Percentiles rank a stretch among this genome's conserved stretches.
These are phyloP conservation scores for Salvia sclarea DNA, from an alignment of 305 asterid genomes.

Conservation along the genomic window DNA sequence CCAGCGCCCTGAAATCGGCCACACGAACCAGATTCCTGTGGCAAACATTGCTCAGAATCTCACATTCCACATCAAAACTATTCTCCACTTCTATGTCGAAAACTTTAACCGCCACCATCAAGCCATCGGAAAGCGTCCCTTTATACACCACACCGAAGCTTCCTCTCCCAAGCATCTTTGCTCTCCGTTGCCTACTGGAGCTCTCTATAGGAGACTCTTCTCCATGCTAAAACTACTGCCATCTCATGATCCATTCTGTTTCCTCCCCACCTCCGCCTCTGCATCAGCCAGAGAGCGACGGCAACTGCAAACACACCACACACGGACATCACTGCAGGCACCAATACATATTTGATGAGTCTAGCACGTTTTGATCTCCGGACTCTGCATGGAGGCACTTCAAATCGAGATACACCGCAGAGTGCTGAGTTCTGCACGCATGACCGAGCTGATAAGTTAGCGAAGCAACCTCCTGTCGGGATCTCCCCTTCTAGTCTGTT, in stretches of 20 bases:
- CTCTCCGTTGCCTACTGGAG: slow-evolving; percentile 32
- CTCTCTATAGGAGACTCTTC: slow-evolving; percentile 37
- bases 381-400: slow-evolving; percentile 22
- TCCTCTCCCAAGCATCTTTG: slow-evolving; percentile 42
- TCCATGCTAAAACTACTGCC: slow-evolving; percentile 1
- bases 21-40: slow-evolving; percentile 33
- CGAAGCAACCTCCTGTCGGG: slow-evolving; percentile 22
- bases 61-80: slow-evolving; percentile 40
- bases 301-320: too few relatives aligned
- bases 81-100: slow-evolving; percentile 28
- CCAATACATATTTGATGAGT: slow-evolving; percentile 6
- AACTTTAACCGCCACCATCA: slow-evolving; percentile 39
- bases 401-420: slow-evolving; percentile 1
- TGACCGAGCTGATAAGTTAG: slow-evolving; percentile 20
- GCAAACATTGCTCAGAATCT: slow-evolving; percentile 33
- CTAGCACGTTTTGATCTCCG: not conserved
- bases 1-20: slow-evolving; percentile 36
- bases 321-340: not conserved
- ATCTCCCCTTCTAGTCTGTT: slow-evolving; percentile 29
- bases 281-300: not conserved
- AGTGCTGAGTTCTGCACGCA: slow-evolving; percentile 19
- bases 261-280: not conserved
- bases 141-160: slow-evolving; percentile 41
- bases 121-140: slow-evolving; percentile 38
- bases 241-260: not conserved